Evolutionary conservation across 225 moss, liverwort and hornwort species (phyloP), one percentile per base, ranked within the genome.

Genomic region (Bryum argenteum): DNA sequence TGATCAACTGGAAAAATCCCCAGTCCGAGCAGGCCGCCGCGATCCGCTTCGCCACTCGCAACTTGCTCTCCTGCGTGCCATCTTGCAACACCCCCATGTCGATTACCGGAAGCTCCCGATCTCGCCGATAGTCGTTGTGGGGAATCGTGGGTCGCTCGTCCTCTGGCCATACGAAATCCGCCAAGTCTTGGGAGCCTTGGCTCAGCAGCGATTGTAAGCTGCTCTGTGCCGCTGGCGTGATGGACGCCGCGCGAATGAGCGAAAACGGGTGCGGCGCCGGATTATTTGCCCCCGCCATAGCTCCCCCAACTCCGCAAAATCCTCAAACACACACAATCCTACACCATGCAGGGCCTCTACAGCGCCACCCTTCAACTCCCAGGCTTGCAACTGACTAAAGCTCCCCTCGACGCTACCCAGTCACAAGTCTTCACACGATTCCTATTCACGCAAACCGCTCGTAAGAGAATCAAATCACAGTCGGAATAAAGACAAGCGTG

Each of bases 111-210:
- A 86, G 86, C 70, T 86, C 86, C 48, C 83, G 80, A 14, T 64
- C 83, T 6, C 86, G 72, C 0, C 80, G 72, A 52, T 80, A 86
- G 62, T 86, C 86, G 47, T 83, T 86, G 78, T 86, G 86, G 16
- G 80, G 62, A 53, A 83, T 75, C 7, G 77, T 80, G 21, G 82
- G 86, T 15, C 86, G 78, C 1, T 86, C 83, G 52, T 72, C 83
- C 52, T 83, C 80, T 33, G 86, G 86, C 83, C 86, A 86, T 9
- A 75, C 80, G 62, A 86, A 86, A 10, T 86, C 78, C 8, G 83
- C 74, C 14, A 86, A 62, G 22, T 86, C 86, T 42, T 82, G 79
- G 0, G 77, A 74, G 3, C 82, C 79, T 52, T 82, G 79, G 55
- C 79, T 85, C 0, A 61, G 68, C 2, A 79, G 19, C 10, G 77